Percentiles rank a stretch among this genome's conserved stretches.
phyloP scores from a whole-genome alignment of 208 protist species.

The Novymonas esmeraldas region DNA sequence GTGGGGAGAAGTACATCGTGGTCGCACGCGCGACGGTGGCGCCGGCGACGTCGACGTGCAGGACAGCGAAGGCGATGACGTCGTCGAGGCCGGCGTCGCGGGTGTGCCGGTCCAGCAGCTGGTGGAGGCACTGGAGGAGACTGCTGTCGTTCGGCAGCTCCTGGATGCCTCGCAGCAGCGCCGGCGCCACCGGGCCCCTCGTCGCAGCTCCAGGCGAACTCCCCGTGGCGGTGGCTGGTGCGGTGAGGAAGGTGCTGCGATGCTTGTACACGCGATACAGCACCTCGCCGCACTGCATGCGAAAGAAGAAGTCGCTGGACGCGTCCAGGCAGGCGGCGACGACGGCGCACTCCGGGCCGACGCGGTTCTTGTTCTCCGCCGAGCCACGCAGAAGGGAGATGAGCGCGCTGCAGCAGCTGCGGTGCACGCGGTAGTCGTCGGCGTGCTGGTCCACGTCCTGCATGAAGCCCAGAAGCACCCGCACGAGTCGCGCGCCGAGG shows the following conservation, averaged over 20 bases:
- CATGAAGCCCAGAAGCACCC: constrained; percentile 62
- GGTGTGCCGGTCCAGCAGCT: constrained; percentile 74
- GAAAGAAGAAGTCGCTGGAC: constrained; percentile 83
- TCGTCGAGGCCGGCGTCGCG: constrained; percentile 36
- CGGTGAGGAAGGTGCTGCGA: constrained; percentile 45
- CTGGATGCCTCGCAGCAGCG: constrained; percentile 64
- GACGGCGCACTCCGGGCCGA: constrained; percentile 49
- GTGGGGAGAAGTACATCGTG: constrained; percentile 80
- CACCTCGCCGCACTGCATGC: constrained; percentile 90
- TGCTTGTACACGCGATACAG: constrained; percentile 81
- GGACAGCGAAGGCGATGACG: constrained; percentile 53
- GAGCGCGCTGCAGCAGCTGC: constrained; percentile 72
- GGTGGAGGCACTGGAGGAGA: constrained; percentile 68
- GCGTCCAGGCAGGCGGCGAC: constrained; percentile 53
- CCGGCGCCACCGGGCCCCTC: too few relatives aligned
- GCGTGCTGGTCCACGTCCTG: constrained; percentile 40
- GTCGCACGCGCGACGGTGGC: constrained; percentile 67
- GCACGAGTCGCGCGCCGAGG: constrained; percentile 41
- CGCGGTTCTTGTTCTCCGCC: constrained; percentile 73
- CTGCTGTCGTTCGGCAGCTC: constrained; percentile 77
- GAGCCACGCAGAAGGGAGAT: constrained; percentile 83
- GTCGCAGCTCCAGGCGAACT: too few relatives aligned
- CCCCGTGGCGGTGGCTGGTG: background rate
- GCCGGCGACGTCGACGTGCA: constrained; percentile 59
- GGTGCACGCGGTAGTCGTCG: constrained; percentile 76